A percentile compares a stretch with the other conserved stretches of the same genome.
Evolutionary conservation across 2,329 filamentous ascomycete genomes (phyloP).

Genomic region (Microsporum canis): DNA sequence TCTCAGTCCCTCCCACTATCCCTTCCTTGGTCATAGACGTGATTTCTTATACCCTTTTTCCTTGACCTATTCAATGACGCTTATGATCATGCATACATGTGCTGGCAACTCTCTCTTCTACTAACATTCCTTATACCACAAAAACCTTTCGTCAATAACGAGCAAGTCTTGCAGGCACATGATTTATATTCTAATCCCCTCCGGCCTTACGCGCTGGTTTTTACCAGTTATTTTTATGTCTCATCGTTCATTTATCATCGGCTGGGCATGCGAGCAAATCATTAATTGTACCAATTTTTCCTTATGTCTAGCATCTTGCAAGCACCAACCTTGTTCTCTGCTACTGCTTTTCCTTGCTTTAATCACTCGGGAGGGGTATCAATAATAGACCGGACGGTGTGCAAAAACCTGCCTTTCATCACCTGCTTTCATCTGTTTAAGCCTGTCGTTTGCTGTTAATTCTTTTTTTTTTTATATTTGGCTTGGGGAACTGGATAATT

Average conservation of each 20-base stretch:
- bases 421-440: background rate
- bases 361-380: background rate
- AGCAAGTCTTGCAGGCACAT: background rate
- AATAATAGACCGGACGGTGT: background rate
- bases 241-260: background rate
- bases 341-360: background rate
- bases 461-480: background rate
- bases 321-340: background rate
- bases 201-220: background rate
- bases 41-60: background rate
- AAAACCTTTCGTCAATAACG: background rate
- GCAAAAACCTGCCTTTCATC: background rate
- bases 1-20: background rate
- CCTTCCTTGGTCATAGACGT: background rate
- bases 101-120: background rate
- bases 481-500: background rate
- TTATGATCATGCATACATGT: slow-evolving; percentile 2
- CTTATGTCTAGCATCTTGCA: background rate
- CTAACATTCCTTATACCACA: background rate
- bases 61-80: background rate
- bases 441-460: background rate
- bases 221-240: background rate
- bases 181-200: background rate
- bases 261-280: background rate
- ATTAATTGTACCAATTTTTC: background rate